These are phyloP conservation scores for Verticillium dahliae DNA, from an alignment of 2,329 filamentous ascomycete species.

Conservation along the genomic window DNA sequence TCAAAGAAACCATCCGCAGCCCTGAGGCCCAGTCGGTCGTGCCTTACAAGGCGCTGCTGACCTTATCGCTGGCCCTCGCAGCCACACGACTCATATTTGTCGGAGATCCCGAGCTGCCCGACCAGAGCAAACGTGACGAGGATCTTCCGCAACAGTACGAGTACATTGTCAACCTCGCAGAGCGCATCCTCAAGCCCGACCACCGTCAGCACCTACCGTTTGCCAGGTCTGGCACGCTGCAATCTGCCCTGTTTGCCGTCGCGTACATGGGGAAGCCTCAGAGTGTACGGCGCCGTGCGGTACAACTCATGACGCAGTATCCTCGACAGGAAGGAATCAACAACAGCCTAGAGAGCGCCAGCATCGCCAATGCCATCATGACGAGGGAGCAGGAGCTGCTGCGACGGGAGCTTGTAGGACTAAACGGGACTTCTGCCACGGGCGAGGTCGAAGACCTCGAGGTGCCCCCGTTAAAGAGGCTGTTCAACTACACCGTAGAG, in stretches of 20 bases:
- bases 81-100: not conserved
- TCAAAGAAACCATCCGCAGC: not conserved
- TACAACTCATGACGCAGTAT: conserved; percentile 4
- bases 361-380: not conserved
- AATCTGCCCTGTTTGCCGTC: conserved; percentile 4
- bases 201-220: not conserved
- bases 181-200: not conserved
- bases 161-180: not conserved
- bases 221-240: not conserved
- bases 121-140: not conserved
- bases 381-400: not conserved
- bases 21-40: not conserved
- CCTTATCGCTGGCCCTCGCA: not conserved
- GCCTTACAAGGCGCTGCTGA: not conserved
- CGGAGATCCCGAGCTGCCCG: not conserved
- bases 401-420: not conserved
- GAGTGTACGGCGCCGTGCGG: conserved; percentile 3
- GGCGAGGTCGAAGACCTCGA: not conserved
- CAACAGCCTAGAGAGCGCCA: not conserved
- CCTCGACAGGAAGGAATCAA: conserved; percentile 2
- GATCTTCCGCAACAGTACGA: not conserved
- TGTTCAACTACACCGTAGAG: not conserved
- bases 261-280: conserved; percentile 4
- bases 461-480: not conserved
- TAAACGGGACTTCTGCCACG: no score